Percentiles rank a stretch among this genome's conserved stretches.
phyloP scores from a whole-genome alignment of 495 filamentous ascomycete genomes.

The Amniculicola lignicola region DNA sequence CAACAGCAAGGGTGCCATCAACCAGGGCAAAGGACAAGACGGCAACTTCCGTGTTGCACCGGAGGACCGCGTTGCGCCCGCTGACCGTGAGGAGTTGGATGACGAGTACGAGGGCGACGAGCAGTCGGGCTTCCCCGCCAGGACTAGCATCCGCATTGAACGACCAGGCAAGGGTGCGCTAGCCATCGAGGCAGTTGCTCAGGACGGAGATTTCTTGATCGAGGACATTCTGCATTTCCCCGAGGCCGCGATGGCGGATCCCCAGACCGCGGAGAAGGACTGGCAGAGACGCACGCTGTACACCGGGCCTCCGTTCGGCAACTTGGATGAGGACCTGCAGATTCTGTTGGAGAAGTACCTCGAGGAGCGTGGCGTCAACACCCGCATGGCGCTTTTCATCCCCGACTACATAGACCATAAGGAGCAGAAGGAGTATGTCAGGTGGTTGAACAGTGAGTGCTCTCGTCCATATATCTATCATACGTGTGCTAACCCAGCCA shows the following conservation, averaged over 20 bases:
- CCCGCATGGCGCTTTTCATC: slow-evolving; percentile 80
- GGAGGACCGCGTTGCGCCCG: slow-evolving; percentile 57
- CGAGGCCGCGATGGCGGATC: slow-evolving; percentile 66
- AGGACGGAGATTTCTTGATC: slow-evolving; percentile 83
- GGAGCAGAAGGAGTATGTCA: slow-evolving; percentile 96
- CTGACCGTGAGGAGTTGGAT: slow-evolving; percentile 54
- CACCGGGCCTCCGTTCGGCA: slow-evolving; percentile 87
- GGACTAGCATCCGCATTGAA: slow-evolving; percentile 83
- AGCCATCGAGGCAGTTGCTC: slow-evolving; percentile 78
- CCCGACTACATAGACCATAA: slow-evolving; percentile 98
- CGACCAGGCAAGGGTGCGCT: slow-evolving; percentile 78
- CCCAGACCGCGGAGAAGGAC: slow-evolving; percentile 63
- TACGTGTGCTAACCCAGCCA: not conserved
- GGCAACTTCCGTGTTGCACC: slow-evolving; percentile 54
- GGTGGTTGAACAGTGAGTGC: slow-evolving; percentile 75
- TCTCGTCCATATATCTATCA: not conserved
- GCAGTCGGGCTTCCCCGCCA: slow-evolving; percentile 65
- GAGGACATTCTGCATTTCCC: slow-evolving; percentile 88
- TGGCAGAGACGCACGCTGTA: slow-evolving; percentile 73
- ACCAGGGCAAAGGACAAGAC: slow-evolving; percentile 48
- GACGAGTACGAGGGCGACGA: slow-evolving; percentile 41
- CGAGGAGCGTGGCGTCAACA: slow-evolving; percentile 89
- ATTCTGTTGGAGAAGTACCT: slow-evolving; percentile 87
- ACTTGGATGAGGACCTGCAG: slow-evolving; percentile 94
- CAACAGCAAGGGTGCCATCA: slow-evolving; percentile 54